Conservation (phyloP, 78 protist genomes). For the Anaeramoeba flamelloides region DNA sequence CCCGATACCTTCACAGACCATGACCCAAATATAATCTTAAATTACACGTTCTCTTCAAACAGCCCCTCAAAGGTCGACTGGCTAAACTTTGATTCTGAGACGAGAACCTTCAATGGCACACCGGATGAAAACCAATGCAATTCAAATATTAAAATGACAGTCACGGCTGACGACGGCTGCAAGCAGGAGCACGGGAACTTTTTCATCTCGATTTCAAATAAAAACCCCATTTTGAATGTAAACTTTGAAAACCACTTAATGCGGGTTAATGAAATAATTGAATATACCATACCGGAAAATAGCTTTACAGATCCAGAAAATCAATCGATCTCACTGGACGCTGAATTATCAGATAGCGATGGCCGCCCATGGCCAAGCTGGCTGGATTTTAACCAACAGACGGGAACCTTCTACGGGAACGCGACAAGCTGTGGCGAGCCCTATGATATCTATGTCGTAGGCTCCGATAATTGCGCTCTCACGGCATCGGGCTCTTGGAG, state of each 20-base stretch:
- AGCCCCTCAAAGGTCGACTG: too few species aligned
- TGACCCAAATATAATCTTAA: too few species aligned
- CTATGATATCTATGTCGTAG: background rate
- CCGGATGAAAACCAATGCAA: background rate
- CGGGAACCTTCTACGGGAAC: background rate
- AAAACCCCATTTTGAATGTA: background rate
- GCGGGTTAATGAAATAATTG: background rate
- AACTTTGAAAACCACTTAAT: background rate
- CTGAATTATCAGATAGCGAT: too few species aligned
- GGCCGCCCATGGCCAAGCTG: too few species aligned
- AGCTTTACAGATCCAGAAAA: background rate
- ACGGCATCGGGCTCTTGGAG: background rate
- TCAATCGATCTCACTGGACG: background rate
- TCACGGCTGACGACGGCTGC: background rate
- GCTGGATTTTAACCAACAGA: background rate
- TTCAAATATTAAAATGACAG: background rate
- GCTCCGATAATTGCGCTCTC: background rate
- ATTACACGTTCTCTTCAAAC: too few species aligned
- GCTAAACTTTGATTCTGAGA: too few species aligned
- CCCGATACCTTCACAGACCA: too few species aligned
- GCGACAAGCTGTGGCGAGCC: background rate
- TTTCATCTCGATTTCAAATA: background rate
- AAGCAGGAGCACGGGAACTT: background rate
- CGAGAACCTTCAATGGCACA: background rate
- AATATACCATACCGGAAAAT: background rate